Evolutionary conservation across 148 eudicot species (phyloP).

Genomic region (Arbutus unedo): DNA sequence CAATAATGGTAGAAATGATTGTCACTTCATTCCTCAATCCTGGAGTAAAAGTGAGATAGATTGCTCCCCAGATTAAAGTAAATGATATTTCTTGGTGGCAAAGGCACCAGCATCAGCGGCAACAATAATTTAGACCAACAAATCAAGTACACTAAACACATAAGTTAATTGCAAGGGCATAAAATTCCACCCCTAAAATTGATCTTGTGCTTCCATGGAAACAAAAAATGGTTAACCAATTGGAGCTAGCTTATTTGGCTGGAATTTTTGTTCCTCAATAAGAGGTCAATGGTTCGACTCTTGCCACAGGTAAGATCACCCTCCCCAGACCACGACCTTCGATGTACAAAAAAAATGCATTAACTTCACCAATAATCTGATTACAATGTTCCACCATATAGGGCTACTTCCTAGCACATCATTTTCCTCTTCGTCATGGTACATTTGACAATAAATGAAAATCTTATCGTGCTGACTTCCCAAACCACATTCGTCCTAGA

Average conservation of each 20-base stretch:
- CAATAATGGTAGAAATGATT: neutral
- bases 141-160: neutral
- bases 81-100: neutral
- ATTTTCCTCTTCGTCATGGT: conserved; percentile 1
- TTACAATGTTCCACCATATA: neutral
- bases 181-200: neutral
- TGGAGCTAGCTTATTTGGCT: neutral
- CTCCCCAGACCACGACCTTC: neutral
- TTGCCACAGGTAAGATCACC: neutral
- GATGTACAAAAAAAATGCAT: neutral
- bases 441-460: neutral
- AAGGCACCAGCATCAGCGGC: neutral
- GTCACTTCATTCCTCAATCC: neutral
- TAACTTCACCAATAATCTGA: neutral
- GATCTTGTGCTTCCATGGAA: neutral
- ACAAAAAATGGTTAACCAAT: neutral
- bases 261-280: neutral
- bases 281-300: neutral
- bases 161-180: neutral
- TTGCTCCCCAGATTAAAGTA: neutral
- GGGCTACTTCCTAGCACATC: neutral
- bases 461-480: neutral
- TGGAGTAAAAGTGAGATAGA: neutral
- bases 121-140: neutral
- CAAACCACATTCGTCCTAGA: neutral